Conservation (phyloP, 2,329 filamentous ascomycete species). For the Calonectria honghensis region DNA sequence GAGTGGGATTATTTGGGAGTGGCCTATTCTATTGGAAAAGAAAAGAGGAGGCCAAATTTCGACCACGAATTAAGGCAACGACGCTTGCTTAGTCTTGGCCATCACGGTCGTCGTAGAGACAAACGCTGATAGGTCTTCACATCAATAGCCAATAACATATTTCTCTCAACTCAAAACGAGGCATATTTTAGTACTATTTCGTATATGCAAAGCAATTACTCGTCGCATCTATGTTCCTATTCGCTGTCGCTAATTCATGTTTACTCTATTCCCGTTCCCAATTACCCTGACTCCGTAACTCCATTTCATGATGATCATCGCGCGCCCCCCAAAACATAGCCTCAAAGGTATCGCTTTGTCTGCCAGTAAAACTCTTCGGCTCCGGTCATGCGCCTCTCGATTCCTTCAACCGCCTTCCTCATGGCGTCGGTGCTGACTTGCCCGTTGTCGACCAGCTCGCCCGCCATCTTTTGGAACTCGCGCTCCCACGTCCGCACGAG, state of each 20-base stretch:
- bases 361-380: constrained; percentile 40
- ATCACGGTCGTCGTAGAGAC: not conserved
- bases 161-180: not conserved
- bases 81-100: not conserved
- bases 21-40: too few relatives aligned
- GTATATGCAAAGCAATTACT: not conserved
- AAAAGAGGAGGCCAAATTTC: not conserved
- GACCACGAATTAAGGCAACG: not conserved
- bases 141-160: not conserved
- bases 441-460: not conserved
- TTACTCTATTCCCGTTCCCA: too few relatives aligned
- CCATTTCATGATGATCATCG: not conserved
- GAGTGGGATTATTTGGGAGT: not conserved
- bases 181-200: not conserved
- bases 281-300: not conserved
- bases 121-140: not conserved
- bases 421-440: constrained; percentile 4
- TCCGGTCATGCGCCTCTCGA: constrained; percentile 40
- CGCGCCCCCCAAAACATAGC: too few relatives aligned
- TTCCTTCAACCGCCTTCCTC: constrained; percentile 27
- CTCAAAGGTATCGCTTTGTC: constrained; percentile 35
- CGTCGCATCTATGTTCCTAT: not conserved
- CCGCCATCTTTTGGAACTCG: constrained; percentile 35
- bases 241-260: not conserved
- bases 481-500: constrained; percentile 39